Evolutionary conservation across 2,329 filamentous ascomycete species (phyloP).

Genomic region (Colletotrichum sojae): DNA sequence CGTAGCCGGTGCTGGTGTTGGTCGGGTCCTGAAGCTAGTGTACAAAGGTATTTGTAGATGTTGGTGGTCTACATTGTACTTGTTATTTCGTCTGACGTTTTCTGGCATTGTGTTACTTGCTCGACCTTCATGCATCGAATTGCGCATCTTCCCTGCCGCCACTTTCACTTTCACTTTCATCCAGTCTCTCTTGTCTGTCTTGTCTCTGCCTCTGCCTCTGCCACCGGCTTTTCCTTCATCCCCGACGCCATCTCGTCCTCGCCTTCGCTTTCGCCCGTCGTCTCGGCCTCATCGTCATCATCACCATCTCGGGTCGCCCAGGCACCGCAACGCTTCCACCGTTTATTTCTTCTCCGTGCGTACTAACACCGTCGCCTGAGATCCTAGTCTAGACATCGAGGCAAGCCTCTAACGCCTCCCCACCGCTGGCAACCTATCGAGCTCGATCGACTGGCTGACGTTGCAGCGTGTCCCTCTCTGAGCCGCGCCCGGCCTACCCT

Average conservation of each 20-base stretch:
- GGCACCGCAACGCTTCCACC: conserved; percentile 23
- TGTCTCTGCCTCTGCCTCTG: conserved; percentile 7
- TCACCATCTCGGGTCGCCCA: conserved; percentile 17
- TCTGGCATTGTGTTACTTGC: conserved; percentile 11
- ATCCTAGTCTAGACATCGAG: conserved; percentile 23
- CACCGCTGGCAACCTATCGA: conserved; percentile 17
- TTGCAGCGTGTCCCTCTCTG: background rate
- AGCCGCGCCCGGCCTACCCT: background rate
- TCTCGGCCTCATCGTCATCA: conserved; percentile 3
- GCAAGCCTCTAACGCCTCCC: background rate
- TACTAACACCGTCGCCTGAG: conserved; percentile 31
- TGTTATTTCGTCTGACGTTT: conserved; percentile 28
- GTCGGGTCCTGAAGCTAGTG: no score
- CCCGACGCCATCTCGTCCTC: no score
- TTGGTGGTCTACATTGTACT: no score
- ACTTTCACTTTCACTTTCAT: background rate
- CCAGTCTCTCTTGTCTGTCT: background rate
- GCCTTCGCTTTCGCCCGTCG: no score
- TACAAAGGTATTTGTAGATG: no score
- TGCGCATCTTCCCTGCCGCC: conserved; percentile 22
- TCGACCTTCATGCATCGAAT: conserved; percentile 22
- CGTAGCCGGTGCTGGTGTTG: background rate
- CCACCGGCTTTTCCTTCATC: conserved; percentile 1
- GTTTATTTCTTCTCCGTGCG: conserved; percentile 8
- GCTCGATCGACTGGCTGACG: conserved; percentile 18